Evolutionary conservation across 148 eudicot species (phyloP), one percentile per base, ranked within the genome.

Genomic region (Heliamphora exappendiculata): DNA sequence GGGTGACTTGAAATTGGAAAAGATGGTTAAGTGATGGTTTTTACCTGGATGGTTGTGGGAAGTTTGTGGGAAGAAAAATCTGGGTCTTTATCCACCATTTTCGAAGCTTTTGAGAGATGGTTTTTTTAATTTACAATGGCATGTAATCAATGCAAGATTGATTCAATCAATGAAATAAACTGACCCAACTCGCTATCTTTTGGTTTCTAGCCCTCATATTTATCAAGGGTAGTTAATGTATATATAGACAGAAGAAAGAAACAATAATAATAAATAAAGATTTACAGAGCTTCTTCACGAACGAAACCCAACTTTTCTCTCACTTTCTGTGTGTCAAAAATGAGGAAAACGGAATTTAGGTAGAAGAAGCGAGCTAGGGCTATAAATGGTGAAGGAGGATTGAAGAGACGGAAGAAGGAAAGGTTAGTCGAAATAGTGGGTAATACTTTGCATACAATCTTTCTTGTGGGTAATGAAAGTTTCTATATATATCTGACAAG

Each of bases 41-140:
- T 39, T 81, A 92, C 97, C 90, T 90, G 97, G 64, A 92, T 74
- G 5, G 85, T 72, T n/a, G 97, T 84, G 57, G 94, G 94, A 79
- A 80, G 67, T 68, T 87, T 88, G 85, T 88, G 90, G 29, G 92
- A 86, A 33, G 44, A 59, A 65, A 90, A 90, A 29, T 84, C 92
- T 2, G 81, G 84, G 79, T 83, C 80, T 73, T 88, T 86, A 53
- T 88, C 91, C 13, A 76, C 85, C 91, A 87, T 84, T 77, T 53
- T 70, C 72, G 33, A 11, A 71, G 37, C 31, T 34, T 24, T 0
- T 28, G 67, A 28, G 8, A 72, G 26, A 71, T 13, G 41, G 41
- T 57, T 3, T 5, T 31, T 54, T 1, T 0, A n/a, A 68, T 20
- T 36, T 36, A 41, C 67, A 51, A 44, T 24, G 54, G 64, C 28